These are phyloP conservation scores for Adansonia madagascariensis DNA, from an alignment of 441 rosid species.

Conservation along the genomic window DNA sequence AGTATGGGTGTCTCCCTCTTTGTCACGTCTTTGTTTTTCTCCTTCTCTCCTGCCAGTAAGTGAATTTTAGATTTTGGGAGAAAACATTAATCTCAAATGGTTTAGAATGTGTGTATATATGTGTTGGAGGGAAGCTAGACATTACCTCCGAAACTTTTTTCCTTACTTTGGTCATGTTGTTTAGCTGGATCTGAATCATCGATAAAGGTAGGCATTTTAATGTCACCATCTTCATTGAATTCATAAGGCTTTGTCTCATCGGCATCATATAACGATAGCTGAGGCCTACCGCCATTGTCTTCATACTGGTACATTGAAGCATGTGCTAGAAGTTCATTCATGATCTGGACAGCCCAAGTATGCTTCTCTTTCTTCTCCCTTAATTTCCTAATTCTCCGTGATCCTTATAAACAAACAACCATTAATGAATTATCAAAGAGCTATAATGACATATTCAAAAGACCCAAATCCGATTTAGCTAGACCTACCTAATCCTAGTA, in stretches of 20 bases:
- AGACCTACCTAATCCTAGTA: conserved; percentile 30
- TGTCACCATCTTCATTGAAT: neutral
- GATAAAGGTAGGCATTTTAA: neutral
- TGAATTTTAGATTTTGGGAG: neutral
- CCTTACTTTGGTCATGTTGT: neutral
- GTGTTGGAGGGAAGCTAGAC: neutral
- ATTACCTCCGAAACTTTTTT: neutral
- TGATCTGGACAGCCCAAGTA: conserved; percentile 39
- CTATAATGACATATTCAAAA: neutral
- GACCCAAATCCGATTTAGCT: neutral
- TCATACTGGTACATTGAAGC: conserved; percentile 29
- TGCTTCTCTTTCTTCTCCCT: conserved; percentile 38
- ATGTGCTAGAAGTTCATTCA: conserved; percentile 32
- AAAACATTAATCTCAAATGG: neutral
- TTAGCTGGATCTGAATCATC: conserved; percentile 10
- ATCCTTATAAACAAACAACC: conserved; percentile 19
- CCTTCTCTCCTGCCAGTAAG: neutral
- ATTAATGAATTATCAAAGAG: neutral
- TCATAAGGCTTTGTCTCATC: conserved; percentile 16
- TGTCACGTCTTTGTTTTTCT: neutral
- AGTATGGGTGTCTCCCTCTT: conserved; percentile 36
- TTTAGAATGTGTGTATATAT: neutral
- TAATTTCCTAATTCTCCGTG: conserved; percentile 28
- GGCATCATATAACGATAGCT: neutral
- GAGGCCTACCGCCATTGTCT: conserved; percentile 13